A percentile compares a stretch with the other conserved stretches of the same genome.
phyloP scores from a whole-genome alignment of 2,329 filamentous ascomycete species.

The Colletotrichum tanaceti region DNA sequence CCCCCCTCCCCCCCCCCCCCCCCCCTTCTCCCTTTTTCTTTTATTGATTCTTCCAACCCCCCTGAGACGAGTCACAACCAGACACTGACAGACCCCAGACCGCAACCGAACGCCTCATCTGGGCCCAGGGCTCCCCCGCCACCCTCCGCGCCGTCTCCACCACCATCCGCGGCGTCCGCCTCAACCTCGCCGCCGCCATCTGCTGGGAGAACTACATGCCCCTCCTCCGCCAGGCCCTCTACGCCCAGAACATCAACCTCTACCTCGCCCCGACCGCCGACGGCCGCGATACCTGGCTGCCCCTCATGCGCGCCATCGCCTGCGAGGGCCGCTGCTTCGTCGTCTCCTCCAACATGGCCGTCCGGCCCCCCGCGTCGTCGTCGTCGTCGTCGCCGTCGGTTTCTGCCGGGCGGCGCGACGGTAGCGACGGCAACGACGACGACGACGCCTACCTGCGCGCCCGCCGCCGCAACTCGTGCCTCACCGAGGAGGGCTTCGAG shows the following conservation, averaged over 20 bases:
- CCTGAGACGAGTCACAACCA: background rate
- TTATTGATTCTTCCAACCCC: too few species aligned
- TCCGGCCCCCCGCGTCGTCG: conserved; percentile 61
- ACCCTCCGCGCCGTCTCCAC: conserved; percentile 85
- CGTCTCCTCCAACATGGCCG: conserved; percentile 85
- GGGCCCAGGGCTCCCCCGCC: conserved; percentile 85
- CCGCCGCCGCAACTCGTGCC: conserved; percentile 54
- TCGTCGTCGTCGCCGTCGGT: background rate
- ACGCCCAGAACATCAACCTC: conserved; percentile 90
- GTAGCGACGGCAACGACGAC: background rate
- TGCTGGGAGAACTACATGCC: conserved; percentile 99
- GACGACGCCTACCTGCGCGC: conserved; percentile 17
- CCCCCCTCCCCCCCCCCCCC: conserved; percentile 34
- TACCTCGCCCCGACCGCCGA: conserved; percentile 94
- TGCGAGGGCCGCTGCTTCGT: conserved; percentile 88
- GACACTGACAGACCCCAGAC: conserved; percentile 61
- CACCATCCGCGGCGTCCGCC: conserved; percentile 78
- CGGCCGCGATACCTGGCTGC: conserved; percentile 82
- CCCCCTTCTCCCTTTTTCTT: background rate
- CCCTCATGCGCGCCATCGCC: conserved; percentile 84
- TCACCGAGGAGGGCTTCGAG: conserved; percentile 61
- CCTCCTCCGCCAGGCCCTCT: conserved; percentile 82
- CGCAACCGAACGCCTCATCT: conserved; percentile 83
- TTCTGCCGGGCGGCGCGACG: background rate
- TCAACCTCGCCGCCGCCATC: conserved; percentile 88